Evolutionary conservation across 257 asterid genomes (phyloP).

Genomic region (Agastache rugosa): DNA sequence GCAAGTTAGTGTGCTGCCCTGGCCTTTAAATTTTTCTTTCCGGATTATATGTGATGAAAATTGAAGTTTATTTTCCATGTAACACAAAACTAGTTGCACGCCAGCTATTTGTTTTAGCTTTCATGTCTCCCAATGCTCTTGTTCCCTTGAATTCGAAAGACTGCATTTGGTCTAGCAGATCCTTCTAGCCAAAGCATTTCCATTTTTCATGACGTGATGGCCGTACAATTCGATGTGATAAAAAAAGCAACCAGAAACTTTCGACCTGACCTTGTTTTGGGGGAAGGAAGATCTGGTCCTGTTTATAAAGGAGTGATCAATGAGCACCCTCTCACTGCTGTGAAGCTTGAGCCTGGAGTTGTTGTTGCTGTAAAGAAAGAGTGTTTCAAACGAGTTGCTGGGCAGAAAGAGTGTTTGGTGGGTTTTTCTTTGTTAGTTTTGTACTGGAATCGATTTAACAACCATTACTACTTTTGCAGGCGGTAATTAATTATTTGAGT

Average conservation of each 20-base stretch:
- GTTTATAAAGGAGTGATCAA: conserved; percentile 28
- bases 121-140: too few species aligned
- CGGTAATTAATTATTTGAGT: background rate
- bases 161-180: background rate
- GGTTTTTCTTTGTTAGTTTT: background rate
- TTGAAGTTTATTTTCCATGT: too few species aligned
- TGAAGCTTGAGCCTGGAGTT: conserved; percentile 24
- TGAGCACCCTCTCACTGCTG: background rate
- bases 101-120: too few species aligned
- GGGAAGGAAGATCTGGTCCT: conserved; percentile 8
- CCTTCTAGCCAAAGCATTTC: background rate
- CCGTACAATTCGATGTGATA: background rate
- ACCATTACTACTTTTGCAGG: background rate
- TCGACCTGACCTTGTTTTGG: background rate
- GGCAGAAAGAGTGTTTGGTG: background rate
- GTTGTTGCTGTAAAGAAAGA: conserved; percentile 30
- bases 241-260: conserved; percentile 23
- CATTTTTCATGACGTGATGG: background rate
- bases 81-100: too few species aligned
- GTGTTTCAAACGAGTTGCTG: background rate
- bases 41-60: too few species aligned
- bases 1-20: too few species aligned
- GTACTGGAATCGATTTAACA: background rate
- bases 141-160: too few species aligned
- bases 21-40: too few species aligned